These are phyloP conservation scores for Epichloe aotearoae DNA, from an alignment of 2,329 filamentous ascomycete genomes.

Conservation along the genomic window DNA sequence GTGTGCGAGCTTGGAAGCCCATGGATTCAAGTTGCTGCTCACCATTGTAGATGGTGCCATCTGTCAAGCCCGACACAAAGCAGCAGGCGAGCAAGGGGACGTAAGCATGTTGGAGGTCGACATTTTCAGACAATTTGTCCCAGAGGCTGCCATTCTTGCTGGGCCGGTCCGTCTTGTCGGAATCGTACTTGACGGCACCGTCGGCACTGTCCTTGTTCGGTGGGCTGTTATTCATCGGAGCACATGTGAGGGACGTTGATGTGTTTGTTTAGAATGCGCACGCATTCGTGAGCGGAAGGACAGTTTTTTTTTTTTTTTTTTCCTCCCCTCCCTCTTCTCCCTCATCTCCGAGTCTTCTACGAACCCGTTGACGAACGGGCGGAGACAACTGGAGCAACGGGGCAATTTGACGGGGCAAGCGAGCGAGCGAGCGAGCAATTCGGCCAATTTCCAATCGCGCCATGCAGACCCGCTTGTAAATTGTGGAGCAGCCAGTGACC, in stretches of 20 bases:
- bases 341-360: no score
- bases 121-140: conserved; percentile 5
- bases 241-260: not conserved
- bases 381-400: conserved; percentile 2
- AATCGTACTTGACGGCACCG: conserved; percentile 2
- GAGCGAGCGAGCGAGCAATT: no score
- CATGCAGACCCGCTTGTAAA: not conserved
- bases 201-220: not conserved
- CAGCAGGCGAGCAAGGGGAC: conserved; percentile 20
- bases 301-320: not conserved
- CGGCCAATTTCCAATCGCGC: not conserved
- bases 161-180: conserved; percentile 8
- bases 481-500: not conserved
- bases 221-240: not conserved
- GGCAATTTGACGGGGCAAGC: not conserved
- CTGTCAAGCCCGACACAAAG: conserved; percentile 25
- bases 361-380: not conserved
- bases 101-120: conserved; percentile 14
- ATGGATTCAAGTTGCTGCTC: not conserved
- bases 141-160: conserved; percentile 4
- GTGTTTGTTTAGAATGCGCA: not conserved
- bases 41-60: conserved; percentile 27
- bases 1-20: not conserved
- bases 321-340: not conserved
- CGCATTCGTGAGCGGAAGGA: not conserved